Evolutionary conservation across 2,329 filamentous ascomycete species (phyloP), one percentile per base, ranked within the genome.

Genomic region (Fusarium mundagurra): DNA sequence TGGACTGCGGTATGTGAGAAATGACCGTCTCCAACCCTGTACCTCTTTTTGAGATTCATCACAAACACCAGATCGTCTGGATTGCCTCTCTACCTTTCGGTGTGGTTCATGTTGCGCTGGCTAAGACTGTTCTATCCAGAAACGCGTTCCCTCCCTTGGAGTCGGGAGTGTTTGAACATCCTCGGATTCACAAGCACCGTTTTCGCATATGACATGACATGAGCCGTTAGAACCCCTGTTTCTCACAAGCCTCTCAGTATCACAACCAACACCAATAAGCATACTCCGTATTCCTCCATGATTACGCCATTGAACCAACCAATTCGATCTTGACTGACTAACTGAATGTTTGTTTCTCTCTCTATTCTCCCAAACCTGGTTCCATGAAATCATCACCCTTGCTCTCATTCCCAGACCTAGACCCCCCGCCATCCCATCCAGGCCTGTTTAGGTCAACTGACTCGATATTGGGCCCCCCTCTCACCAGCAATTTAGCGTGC

Each of bases 371-470:
- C 48, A 51, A 63, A n/a, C 51, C 59, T 62, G 51, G 67, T 45
- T 57, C 36, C 36, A n/a, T 34, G n/a, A 20, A 60, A 57, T 34
- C 38, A 41, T 41, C 34, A 71, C 55, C 61, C 65, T 69, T 34
- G 58, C 45, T 57, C 41, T 31, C 55, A 44, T 57, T 47, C 50
- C 48, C 67, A 34, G 34, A 66, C 44, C 74, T 60, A 34, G 38
- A 64, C 44, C 74, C 62, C 64, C 64, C 54, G 60, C 47, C 65
- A 54, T 44, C 38, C 38, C 18, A 13, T 67, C 61, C 51, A 68
- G 71, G 59, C 65, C 59, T 76, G 60, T 70, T 66, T 68, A 60
- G 69, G 58, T 75, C 67, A 63, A 77, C 72, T 76, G 75, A 75
- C 76, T 74, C 76, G 66, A 76, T 62, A 67, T 69, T 72, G 47